These are phyloP conservation scores for Mollisia scopiformis DNA, from an alignment of 2,329 filamentous ascomycete genomes.

Conservation along the genomic window DNA sequence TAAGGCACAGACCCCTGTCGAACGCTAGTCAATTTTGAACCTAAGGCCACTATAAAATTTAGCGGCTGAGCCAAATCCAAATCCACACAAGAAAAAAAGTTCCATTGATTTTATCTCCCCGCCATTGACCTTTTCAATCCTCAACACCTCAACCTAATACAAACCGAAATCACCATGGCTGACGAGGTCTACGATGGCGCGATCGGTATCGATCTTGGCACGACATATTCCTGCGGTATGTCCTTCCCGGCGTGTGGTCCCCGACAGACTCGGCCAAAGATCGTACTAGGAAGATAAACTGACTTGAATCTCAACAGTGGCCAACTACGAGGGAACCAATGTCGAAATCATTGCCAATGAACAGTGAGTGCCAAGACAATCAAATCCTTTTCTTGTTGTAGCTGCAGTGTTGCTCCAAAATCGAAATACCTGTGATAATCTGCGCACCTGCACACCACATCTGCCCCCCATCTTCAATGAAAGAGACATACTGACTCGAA, in stretches of 20 bases:
- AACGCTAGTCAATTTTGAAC: too few relatives aligned
- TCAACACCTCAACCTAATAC: constrained; percentile 21
- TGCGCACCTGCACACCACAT: too few relatives aligned
- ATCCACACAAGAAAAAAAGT: constrained; percentile 3
- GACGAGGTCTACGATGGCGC: constrained; percentile 99
- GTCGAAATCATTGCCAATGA: constrained; percentile 77
- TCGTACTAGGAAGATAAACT: constrained; percentile 17
- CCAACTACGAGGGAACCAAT: constrained; percentile 98
- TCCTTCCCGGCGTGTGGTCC: constrained; percentile 2
- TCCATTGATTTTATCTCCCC: constrained; percentile 17
- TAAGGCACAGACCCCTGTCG: too few relatives aligned
- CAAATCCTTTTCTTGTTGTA: too few relatives aligned
- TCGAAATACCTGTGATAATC: too few relatives aligned
- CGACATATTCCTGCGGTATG: constrained; percentile 88
- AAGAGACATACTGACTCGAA: too few relatives aligned
- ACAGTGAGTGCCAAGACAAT: too few relatives aligned
- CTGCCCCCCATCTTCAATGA: too few relatives aligned
- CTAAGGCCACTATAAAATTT: not conserved
- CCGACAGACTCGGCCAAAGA: not conserved
- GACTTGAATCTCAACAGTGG: constrained; percentile 62
- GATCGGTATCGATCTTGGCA: constrained; percentile 99
- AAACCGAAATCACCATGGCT: constrained; percentile 69
- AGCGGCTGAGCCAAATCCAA: not conserved
- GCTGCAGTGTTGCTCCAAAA: too few relatives aligned
- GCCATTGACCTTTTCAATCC: constrained; percentile 13